Conservation (phyloP, 352 stramenopile genomes). For the Pythium scleroteichum region DNA sequence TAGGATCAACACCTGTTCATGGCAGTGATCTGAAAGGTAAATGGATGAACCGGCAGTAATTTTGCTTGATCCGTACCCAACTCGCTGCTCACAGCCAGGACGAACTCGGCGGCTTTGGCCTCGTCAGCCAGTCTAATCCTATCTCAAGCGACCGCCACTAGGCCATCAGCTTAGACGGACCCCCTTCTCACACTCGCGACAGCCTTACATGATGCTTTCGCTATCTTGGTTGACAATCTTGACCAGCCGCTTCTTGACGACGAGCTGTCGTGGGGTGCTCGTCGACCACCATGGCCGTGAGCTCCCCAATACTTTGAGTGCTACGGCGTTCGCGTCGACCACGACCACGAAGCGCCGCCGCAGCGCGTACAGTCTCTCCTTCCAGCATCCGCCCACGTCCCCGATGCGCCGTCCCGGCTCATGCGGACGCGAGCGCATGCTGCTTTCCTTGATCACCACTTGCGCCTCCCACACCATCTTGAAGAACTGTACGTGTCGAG, state of each 20-base stretch:
- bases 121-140: constrained; percentile 17
- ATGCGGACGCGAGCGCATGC: constrained; percentile 5
- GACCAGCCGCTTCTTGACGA: constrained; percentile 21
- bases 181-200: background rate
- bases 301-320: constrained; percentile 18
- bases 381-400: background rate
- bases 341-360: constrained; percentile 20
- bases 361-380: constrained; percentile 16
- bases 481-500: background rate
- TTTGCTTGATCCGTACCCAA: no score
- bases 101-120: constrained; percentile 24
- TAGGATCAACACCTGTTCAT: constrained; percentile 14
- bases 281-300: constrained; percentile 19
- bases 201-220: constrained; percentile 16
- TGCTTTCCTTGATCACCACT: constrained; percentile 19
- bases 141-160: background rate
- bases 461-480: constrained; percentile 30
- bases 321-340: constrained; percentile 14
- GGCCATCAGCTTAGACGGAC: background rate
- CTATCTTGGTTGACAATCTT: constrained; percentile 17
- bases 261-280: constrained; percentile 2
- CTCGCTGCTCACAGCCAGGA: constrained; percentile 5
- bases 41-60: no score
- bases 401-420: no score
- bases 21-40: no score